A percentile compares a stretch with the other conserved stretches of the same genome.
Evolutionary conservation across 2,329 filamentous ascomycete genomes (phyloP).

Genomic region (Chrysoporthe cubensis): DNA sequence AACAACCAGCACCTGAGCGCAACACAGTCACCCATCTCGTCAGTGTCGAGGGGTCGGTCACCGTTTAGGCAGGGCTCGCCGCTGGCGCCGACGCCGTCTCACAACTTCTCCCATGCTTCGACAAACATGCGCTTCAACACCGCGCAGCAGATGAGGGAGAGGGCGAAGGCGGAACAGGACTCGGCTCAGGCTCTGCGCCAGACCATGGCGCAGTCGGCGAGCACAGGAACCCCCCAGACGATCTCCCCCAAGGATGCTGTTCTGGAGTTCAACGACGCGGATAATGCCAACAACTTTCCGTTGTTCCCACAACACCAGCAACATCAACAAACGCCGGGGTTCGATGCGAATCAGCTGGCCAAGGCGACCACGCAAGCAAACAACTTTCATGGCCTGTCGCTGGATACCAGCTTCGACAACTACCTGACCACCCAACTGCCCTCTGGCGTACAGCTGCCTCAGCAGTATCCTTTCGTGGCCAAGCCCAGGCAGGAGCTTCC

Average conservation of each 20-base stretch:
- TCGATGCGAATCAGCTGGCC: slow-evolving; percentile 44
- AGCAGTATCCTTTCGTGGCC: slow-evolving; percentile 56
- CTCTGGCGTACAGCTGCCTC: slow-evolving; percentile 46
- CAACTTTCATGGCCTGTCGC: slow-evolving; percentile 31
- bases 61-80: slow-evolving; percentile 79
- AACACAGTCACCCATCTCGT: slow-evolving; percentile 52
- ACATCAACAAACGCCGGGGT: slow-evolving; percentile 43
- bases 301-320: slow-evolving; percentile 64
- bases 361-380: slow-evolving; percentile 38
- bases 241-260: slow-evolving; percentile 94
- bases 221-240: slow-evolving; percentile 69
- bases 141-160: slow-evolving; percentile 52
- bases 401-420: slow-evolving; percentile 34
- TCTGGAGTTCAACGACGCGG: slow-evolving; percentile 79
- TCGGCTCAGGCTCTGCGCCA: slow-evolving; percentile 48
- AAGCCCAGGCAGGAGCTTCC: slow-evolving; percentile 45
- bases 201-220: slow-evolving; percentile 44
- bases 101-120: slow-evolving; percentile 46
- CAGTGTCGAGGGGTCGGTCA: slow-evolving; percentile 68
- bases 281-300: slow-evolving; percentile 71
- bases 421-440: slow-evolving; percentile 42
- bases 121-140: slow-evolving; percentile 27
- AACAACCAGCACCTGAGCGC: slow-evolving; percentile 73
- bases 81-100: slow-evolving; percentile 51
- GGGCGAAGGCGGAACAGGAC: slow-evolving; percentile 64